Conservation (phyloP, 345 rosid genomes). For the Adansonia digitata region DNA sequence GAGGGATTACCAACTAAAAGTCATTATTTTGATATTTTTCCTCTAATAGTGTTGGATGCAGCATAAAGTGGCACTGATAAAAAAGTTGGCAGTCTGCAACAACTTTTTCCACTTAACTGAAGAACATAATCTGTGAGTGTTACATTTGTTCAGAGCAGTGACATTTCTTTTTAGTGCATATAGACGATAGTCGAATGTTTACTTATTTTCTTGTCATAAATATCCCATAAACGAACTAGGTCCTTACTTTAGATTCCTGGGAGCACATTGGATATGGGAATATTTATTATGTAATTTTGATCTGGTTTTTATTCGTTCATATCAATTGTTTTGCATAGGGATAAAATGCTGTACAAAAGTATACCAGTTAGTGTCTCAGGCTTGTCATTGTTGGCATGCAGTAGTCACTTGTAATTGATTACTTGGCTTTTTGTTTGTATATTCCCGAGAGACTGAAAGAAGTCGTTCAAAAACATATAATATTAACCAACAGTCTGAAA, state of each 20-base stretch:
- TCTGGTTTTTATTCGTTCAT: too few species aligned
- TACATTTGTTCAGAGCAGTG: conserved; percentile 13
- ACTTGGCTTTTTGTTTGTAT: neutral
- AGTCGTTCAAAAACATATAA: neutral
- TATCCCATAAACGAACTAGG: neutral
- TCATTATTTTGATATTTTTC: conserved; percentile 12
- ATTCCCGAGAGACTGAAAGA: neutral
- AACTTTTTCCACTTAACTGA: conserved; percentile 5
- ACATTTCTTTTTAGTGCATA: neutral
- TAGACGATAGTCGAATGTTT: neutral
- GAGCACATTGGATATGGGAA: neutral
- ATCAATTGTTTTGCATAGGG: neutral
- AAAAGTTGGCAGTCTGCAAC: conserved; percentile 18
- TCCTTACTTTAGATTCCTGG: neutral
- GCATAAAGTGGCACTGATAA: conserved; percentile 90
- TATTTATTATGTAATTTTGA: neutral
- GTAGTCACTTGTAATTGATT: neutral
- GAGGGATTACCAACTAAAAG: conserved; percentile 12
- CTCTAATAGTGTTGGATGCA: conserved; percentile 73
- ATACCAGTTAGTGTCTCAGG: neutral
- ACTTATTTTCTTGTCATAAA: neutral
- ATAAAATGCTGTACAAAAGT: neutral
- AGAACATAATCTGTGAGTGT: neutral
- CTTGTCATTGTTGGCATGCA: neutral
- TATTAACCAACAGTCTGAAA: neutral